phyloP scores from a whole-genome alignment of 148 eudicot species.

The Nyssa sinensis region DNA sequence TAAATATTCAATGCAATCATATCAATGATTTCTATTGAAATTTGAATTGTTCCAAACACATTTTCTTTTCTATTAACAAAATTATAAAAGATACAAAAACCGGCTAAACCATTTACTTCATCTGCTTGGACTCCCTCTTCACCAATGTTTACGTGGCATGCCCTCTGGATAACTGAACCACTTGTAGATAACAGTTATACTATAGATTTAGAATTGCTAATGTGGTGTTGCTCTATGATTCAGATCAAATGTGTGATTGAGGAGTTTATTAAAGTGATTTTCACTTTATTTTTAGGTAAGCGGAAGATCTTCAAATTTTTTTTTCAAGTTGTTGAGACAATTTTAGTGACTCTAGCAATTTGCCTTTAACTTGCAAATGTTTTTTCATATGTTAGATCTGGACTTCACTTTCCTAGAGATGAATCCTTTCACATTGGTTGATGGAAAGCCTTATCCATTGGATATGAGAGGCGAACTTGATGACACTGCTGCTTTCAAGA shows the following conservation, averaged over 20 bases:
- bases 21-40: neutral
- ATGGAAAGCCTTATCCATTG: conserved; percentile 54
- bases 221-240: conserved; percentile 15
- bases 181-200: conserved; percentile 10
- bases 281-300: conserved; percentile 70
- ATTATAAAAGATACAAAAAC: neutral
- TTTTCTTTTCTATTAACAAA: neutral
- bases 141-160: neutral
- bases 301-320: conserved; percentile 6
- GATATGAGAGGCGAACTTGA: conserved; percentile 62
- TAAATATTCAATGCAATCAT: neutral
- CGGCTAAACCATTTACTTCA: neutral
- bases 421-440: conserved; percentile 53
- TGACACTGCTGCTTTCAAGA: conserved; percentile 54
- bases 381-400: conserved; percentile 47
- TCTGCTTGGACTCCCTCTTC: neutral
- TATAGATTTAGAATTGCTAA: neutral
- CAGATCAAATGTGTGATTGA: conserved; percentile 79
- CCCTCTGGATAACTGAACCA: neutral
- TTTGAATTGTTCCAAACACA: neutral
- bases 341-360: neutral
- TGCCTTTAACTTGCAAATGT: neutral
- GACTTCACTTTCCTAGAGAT: conserved; percentile 70
- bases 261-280: conserved; percentile 71
- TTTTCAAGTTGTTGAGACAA: neutral